A percentile compares a stretch with the other conserved stretches of the same genome.
These are phyloP conservation scores for Trichoderma sp. DNA, from an alignment of 2,329 filamentous ascomycete genomes.

Conservation along the genomic window DNA sequence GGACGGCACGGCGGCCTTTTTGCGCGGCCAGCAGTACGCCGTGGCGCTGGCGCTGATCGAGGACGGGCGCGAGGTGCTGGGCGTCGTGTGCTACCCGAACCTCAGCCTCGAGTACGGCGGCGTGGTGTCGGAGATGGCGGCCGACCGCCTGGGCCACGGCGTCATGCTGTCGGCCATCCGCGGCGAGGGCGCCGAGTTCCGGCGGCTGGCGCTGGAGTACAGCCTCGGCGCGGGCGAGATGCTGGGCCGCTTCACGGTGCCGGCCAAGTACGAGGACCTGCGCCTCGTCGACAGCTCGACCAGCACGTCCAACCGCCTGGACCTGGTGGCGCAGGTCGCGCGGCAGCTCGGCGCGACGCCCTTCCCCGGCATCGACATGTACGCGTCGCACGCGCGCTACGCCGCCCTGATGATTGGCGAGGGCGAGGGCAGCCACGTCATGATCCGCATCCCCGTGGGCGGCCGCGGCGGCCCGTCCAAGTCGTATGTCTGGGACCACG, in stretches of 20 bases:
- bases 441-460: conserved; percentile 36
- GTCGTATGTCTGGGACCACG: conserved; percentile 55
- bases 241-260: conserved; percentile 31
- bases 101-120: conserved; percentile 46
- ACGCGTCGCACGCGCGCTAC: conserved; percentile 45
- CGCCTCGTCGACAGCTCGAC: conserved; percentile 41
- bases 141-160: conserved; percentile 40
- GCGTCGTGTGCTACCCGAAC: conserved; percentile 64
- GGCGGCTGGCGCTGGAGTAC: conserved; percentile 30
- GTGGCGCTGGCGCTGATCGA: conserved; percentile 61
- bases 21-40: conserved; percentile 62
- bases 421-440: conserved; percentile 34
- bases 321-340: conserved; percentile 37
- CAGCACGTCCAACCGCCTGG: conserved; percentile 37
- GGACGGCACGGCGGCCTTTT: conserved; percentile 64
- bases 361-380: conserved; percentile 43
- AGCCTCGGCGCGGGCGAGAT: neutral
- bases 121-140: conserved; percentile 38
- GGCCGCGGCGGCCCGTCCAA: conserved; percentile 22
- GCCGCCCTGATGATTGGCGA: conserved; percentile 42
- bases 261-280: conserved; percentile 29
- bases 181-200: conserved; percentile 37
- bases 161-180: conserved; percentile 40
- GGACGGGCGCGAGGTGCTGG: conserved; percentile 58
- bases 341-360: conserved; percentile 33